Conservation (phyloP, 176 grass and related monocot species). For the Rhipidocladum racemiflorum region DNA sequence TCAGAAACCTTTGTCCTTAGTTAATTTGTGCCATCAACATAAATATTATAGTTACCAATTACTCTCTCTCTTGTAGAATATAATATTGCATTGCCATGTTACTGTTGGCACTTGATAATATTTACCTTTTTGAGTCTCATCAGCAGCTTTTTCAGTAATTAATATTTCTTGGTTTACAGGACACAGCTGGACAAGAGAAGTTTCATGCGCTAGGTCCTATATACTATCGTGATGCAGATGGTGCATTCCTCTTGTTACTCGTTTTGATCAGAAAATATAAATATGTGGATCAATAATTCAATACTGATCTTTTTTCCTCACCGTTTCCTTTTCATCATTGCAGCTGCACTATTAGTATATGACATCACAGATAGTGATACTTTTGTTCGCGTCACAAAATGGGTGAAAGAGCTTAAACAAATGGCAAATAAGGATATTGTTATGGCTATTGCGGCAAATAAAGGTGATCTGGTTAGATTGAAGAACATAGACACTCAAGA, state of each 20-base stretch:
- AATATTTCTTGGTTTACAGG: conserved; percentile 32
- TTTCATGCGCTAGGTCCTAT: conserved; percentile 81
- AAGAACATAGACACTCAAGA: conserved; percentile 66
- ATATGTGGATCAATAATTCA: background rate
- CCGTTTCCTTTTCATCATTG: conserved; percentile 20
- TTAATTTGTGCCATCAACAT: background rate
- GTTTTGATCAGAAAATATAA: background rate
- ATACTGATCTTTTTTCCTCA: background rate
- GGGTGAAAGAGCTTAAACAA: conserved; percentile 86
- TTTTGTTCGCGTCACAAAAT: conserved; percentile 75
- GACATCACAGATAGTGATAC: conserved; percentile 66
- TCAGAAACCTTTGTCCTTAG: background rate
- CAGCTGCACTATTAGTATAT: conserved; percentile 87
- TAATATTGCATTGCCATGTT: background rate
- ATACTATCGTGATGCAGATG: conserved; percentile 84
- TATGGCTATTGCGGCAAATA: conserved; percentile 74
- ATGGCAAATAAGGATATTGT: conserved; percentile 79
- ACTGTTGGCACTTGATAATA: background rate
- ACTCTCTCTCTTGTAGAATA: background rate
- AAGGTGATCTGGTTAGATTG: conserved; percentile 78
- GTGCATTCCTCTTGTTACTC: conserved; percentile 22
- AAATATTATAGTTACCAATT: background rate
- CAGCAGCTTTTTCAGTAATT: background rate
- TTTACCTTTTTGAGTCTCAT: background rate
- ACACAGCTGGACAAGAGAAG: conserved; percentile 82